Evolutionary conservation across 2,329 filamentous ascomycete species (phyloP).

Genomic region (Esteya vermicola): DNA sequence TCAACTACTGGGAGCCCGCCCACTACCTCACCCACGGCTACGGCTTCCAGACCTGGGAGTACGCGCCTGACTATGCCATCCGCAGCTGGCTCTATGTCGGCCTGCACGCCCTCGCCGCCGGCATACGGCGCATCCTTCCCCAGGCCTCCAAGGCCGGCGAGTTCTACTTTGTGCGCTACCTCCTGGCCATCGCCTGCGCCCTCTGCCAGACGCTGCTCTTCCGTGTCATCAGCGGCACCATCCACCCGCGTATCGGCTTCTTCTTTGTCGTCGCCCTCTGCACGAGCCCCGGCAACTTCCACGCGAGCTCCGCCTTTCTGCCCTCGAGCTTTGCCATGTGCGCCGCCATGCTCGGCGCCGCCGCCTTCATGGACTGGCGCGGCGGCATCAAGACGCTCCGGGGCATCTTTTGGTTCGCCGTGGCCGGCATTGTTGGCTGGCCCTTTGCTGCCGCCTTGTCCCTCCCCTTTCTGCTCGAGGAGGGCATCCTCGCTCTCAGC

Average conservation of each 20-base stretch:
- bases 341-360: conserved; percentile 68
- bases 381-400: conserved; percentile 64
- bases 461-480: conserved; percentile 68
- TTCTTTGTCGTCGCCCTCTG: conserved; percentile 68
- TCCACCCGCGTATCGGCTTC: conserved; percentile 73
- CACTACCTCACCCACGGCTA: conserved; percentile 91
- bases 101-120: conserved; percentile 62
- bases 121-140: conserved; percentile 48
- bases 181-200: conserved; percentile 63
- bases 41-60: conserved; percentile 96
- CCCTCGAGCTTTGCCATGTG: conserved; percentile 98
- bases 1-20: conserved; percentile 97
- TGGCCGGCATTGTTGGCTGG: conserved; percentile 81
- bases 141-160: conserved; percentile 51
- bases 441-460: conserved; percentile 80
- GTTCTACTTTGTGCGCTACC: conserved; percentile 75
- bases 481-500: conserved; percentile 39
- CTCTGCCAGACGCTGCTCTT: conserved; percentile 72
- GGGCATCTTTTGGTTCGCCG: conserved; percentile 82
- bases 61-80: conserved; percentile 88
- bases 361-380: conserved; percentile 83
- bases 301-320: conserved; percentile 73
- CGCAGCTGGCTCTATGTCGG: conserved; percentile 86
- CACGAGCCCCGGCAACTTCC: conserved; percentile 83
- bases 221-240: conserved; percentile 56